phyloP scores from a whole-genome alignment of 176 grass and related monocot genomes.

The Paspalum notatum region DNA sequence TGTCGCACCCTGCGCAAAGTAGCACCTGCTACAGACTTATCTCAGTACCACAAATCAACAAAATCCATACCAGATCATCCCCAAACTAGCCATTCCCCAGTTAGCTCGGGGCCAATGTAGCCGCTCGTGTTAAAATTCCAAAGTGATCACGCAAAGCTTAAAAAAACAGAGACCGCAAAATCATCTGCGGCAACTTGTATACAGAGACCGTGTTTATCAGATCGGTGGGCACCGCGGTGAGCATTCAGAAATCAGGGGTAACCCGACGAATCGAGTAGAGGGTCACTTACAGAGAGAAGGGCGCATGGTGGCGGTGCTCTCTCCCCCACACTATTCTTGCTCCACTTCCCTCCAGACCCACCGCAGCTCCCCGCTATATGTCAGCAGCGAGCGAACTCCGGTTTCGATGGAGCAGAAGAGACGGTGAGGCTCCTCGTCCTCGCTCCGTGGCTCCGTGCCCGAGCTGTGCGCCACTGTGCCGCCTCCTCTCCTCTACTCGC shows the following conservation, averaged over 20 bases:
- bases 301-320: conserved; percentile 32
- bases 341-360: not conserved
- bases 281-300: conserved; percentile 35
- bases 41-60: not conserved
- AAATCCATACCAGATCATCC: not conserved
- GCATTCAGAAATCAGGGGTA: not conserved
- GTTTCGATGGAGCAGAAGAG: conserved; percentile 12
- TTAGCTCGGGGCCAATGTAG: conserved; percentile 2
- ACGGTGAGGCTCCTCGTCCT: not conserved
- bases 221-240: not conserved
- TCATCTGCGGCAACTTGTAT: not conserved
- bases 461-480: not conserved
- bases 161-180: not conserved
- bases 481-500: not conserved
- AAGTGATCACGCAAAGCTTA: not conserved
- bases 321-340: not conserved
- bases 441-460: too few species aligned
- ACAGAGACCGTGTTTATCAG: not conserved
- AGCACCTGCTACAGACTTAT: not conserved
- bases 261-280: not conserved
- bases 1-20: not conserved
- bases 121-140: not conserved
- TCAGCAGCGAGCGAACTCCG: not conserved
- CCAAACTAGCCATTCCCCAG: not conserved
- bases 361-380: not conserved